Evolutionary conservation across 768 basidiomycete genomes (phyloP).

Genomic region (Cystofilobasidium capitatum): DNA sequence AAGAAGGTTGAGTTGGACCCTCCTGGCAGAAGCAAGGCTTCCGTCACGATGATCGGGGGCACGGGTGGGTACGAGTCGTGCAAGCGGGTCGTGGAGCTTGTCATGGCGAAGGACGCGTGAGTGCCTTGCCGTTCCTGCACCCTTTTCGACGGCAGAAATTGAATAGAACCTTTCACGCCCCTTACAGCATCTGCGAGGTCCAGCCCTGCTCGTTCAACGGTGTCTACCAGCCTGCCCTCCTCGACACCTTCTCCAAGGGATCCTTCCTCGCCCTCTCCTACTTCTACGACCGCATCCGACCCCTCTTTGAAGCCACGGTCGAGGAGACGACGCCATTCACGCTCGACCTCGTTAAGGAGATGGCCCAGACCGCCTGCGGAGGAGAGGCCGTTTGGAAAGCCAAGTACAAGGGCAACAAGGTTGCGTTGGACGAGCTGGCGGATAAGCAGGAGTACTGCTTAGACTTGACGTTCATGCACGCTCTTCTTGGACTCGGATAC

Average conservation of each 20-base stretch:
- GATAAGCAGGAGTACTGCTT: constrained; percentile 89
- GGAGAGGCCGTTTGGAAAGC: constrained; percentile 54
- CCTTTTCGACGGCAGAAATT: background rate
- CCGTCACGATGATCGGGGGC: constrained; percentile 77
- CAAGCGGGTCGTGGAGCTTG: constrained; percentile 67
- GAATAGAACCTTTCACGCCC: background rate
- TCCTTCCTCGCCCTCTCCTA: constrained; percentile 87
- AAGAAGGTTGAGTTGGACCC: constrained; percentile 57
- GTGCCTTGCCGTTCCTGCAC: constrained; percentile 37
- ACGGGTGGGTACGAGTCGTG: constrained; percentile 81
- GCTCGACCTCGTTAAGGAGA: constrained; percentile 33
- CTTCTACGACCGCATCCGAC: constrained; percentile 88
- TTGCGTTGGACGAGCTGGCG: constrained; percentile 58
- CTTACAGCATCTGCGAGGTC: constrained; percentile 60
- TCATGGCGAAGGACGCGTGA: constrained; percentile 89
- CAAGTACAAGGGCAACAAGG: constrained; percentile 34
- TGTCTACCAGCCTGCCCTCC: constrained; percentile 87
- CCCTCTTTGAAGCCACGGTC: constrained; percentile 48
- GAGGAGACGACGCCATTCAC: constrained; percentile 31
- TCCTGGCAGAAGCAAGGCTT: constrained; percentile 43
- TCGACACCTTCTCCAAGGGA: constrained; percentile 77
- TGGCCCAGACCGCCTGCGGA: constrained; percentile 63
- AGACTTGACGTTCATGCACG: constrained; percentile 92
- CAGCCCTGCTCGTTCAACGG: constrained; percentile 97
- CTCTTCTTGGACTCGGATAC: constrained; percentile 75